Evolutionary conservation across 2,329 filamentous ascomycete species (phyloP).

Genomic region (Aspergillus sp.): DNA sequence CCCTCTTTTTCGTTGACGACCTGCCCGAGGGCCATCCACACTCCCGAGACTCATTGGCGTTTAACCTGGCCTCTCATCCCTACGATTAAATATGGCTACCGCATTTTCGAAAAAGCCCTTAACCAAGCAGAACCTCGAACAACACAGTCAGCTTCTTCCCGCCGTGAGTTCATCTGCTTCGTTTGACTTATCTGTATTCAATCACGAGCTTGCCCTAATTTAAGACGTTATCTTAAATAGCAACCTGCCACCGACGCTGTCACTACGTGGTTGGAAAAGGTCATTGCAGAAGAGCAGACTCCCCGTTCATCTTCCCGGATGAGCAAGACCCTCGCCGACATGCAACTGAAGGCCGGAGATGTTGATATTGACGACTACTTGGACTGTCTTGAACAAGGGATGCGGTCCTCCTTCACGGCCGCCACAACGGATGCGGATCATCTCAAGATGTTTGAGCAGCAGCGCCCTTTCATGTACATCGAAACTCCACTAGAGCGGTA

Average conservation of each 20-base stretch:
- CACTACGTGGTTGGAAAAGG: slow-evolving; percentile 16
- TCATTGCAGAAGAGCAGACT: slow-evolving; percentile 22
- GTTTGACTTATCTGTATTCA: not conserved
- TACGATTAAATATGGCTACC: not conserved
- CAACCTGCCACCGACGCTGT: not conserved
- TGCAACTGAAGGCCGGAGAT: not conserved
- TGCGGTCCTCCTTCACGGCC: not conserved
- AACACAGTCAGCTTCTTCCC: slow-evolving; percentile 4
- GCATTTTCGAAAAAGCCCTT: not conserved
- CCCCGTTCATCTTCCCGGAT: slow-evolving; percentile 16
- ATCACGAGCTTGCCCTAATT: not conserved
- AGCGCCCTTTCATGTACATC: slow-evolving; percentile 4
- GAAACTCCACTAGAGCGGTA: slow-evolving; percentile 26
- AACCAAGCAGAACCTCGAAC: slow-evolving; percentile 13
- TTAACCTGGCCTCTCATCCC: not conserved
- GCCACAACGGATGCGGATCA: not conserved
- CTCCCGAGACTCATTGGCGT: not conserved
- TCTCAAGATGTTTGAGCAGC: slow-evolving; percentile 14
- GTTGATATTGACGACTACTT: slow-evolving; percentile 11
- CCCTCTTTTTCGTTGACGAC: not conserved
- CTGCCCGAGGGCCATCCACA: not conserved
- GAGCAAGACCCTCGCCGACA: not conserved
- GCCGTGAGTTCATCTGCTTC: not conserved
- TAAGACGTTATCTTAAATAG: not conserved
- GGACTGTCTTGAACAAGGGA: slow-evolving; percentile 1